Base-by-base conservation (phyloP, 345 rosid genomes). In the Eucalyptus fibrosa region DNA sequence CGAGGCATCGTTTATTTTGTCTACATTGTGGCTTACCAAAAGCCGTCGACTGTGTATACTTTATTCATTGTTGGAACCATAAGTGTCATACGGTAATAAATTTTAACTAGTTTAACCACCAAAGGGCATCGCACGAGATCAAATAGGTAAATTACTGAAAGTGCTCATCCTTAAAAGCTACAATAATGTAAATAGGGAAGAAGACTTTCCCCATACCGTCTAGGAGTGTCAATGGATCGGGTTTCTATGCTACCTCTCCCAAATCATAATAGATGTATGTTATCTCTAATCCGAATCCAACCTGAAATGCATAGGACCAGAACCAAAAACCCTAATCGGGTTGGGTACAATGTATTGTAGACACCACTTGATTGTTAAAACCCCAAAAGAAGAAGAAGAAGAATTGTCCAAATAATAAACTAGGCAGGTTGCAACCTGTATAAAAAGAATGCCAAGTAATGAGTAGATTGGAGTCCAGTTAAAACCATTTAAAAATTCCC, bases 391-490 rank as follows among this genome's bases (percentile, higher is more conserved):
- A 53, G 24, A 53, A 53, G 24, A 53, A 53, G 26, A 59, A 12
- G 65, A 59, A 26, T 59, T 30, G 17, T 30, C 72, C 72, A 30
- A 62, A 62, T 62, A 62, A 62, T 62, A 62, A 62, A 0, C 37
- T 30, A 65, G 72, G 37, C 77, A n/a, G 4, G 37, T 65, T 65
- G 77, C 32, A 7, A n/a, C 37, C 0, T 15, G 21, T 65, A 65
- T n/a, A 65, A 65, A 65, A 0, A 65, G 21, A 65, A 65, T 65
- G 77, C 37, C 21, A 15, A n/a, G 77, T n/a, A 65, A 65, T 15
- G 37, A 4, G 11, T 0, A 59, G n/a, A 59, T 6, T 26, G n/a
- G n/a, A 59, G n/a, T 26, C n/a, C 0, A 0, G 16, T 59, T 26
- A 59, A 59, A 59, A 9, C 65, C 67, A 26, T 59, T 59, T 26